phyloP scores from a whole-genome alignment of 1,284 basidiomycete species.

The Ceratobasidium sp. region DNA sequence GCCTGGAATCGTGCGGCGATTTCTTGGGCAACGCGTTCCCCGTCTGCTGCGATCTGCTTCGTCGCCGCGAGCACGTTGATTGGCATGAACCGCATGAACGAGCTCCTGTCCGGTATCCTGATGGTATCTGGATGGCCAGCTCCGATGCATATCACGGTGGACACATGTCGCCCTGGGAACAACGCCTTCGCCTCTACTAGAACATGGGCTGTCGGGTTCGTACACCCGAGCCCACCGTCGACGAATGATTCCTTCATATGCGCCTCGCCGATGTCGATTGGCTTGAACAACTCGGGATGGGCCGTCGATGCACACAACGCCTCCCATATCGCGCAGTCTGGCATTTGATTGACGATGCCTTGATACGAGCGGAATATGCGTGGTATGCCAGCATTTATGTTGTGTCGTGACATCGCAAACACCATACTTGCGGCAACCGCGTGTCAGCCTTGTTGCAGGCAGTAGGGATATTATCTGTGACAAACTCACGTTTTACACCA shows the following conservation, averaged over 20 bases:
- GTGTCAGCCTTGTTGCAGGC: neutral
- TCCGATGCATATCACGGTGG: neutral
- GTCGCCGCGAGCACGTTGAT: neutral
- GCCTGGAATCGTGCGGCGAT: neutral
- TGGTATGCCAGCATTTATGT: conserved; percentile 12
- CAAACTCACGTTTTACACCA: neutral
- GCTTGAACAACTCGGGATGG: conserved; percentile 6
- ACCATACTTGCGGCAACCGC: neutral
- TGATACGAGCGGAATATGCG: conserved; percentile 15
- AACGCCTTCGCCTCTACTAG: neutral
- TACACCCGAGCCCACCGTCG: conserved; percentile 3
- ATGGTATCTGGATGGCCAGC: neutral
- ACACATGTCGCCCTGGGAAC: neutral
- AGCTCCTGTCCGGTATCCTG: neutral
- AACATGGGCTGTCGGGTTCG: neutral
- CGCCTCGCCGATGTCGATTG: neutral
- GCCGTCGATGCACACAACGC: neutral
- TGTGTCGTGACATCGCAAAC: conserved; percentile 10
- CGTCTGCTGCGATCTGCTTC: conserved; percentile 1
- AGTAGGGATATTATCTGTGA: neutral
- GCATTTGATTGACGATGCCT: conserved; percentile 10
- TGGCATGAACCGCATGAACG: neutral
- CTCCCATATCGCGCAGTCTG: conserved; percentile 10
- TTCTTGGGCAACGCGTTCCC: neutral
- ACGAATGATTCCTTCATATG: neutral